Evolutionary conservation across 768 basidiomycete genomes (phyloP), one percentile per base, ranked within the genome.

Genomic region (Tulasnella sp.): DNA sequence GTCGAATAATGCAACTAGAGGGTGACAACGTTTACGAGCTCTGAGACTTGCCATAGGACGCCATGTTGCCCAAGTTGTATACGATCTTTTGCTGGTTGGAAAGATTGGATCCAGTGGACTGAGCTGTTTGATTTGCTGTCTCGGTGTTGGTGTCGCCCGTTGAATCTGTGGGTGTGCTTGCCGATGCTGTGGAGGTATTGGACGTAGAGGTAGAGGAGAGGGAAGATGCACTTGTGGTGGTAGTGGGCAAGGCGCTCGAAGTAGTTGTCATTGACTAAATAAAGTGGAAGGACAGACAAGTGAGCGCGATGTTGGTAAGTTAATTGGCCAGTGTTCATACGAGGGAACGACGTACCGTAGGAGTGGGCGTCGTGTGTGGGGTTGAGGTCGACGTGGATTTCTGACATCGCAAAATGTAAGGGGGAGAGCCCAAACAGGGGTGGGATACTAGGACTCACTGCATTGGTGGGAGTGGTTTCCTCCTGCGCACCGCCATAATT

Each of bases 371-470:
- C n/a, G n/a, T 27, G 41, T 23, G 19, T 3, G 5, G 13, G 11
- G 38, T 48, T n/a, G 61, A 47, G n/a, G 38, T 56, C 19, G 54
- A 49, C n/a, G 53, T 24, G 19, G 47, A n/a, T 48, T 48, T 21
- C 47, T 7, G 27, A 48, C n/a, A n/a, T 5, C 7, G 47, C 27
- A 7, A 48, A 7, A 7, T 48, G 21, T 21, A 7, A 7, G 47
- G 27, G n/a, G 27, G 47, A 48, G 5, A 48, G 11, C n/a, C n/a
- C n/a, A n/a, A n/a, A n/a, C n/a, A n/a, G n/a, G n/a, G n/a, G n/a
- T n/a, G n/a, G n/a, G n/a, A n/a, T n/a, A 48, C 7, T 7, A 48
- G 27, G n/a, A 48, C 47, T 48, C 21, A 48, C 47, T 7, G 19
- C 47, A 5, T 48, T 48, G n/a, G 19, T 29, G n/a, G 19, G 11